These are phyloP conservation scores for Ustulina deusta DNA, from an alignment of 2,329 filamentous ascomycete genomes.

Conservation along the genomic window DNA sequence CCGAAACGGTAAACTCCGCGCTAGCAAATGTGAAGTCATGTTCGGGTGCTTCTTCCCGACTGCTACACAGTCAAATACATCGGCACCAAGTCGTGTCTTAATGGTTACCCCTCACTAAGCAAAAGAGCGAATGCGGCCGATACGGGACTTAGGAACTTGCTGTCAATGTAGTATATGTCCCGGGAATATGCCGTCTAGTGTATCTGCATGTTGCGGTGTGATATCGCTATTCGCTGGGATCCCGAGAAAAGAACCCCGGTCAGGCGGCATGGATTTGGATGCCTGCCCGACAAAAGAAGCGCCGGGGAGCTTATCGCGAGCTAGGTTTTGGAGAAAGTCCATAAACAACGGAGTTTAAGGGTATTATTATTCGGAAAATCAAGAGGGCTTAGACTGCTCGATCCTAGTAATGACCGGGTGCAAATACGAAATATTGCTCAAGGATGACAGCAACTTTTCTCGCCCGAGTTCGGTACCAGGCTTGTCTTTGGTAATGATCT, in stretches of 20 bases:
- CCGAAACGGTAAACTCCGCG: slow-evolving; percentile 62
- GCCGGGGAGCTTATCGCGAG: slow-evolving; percentile 13
- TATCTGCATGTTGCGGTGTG: slow-evolving; percentile 65
- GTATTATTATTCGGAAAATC: slow-evolving; percentile 57
- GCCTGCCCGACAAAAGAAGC: slow-evolving; percentile 18
- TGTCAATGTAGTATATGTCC: slow-evolving; percentile 58
- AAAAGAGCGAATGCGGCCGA: slow-evolving; percentile 62
- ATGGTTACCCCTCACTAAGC: slow-evolving; percentile 63
- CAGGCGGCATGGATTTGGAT: slow-evolving; percentile 20
- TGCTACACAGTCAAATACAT: slow-evolving; percentile 67
- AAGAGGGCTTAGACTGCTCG: background rate
- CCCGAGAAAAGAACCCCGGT: slow-evolving; percentile 28
- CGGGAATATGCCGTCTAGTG: slow-evolving; percentile 61
- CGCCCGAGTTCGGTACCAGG: slow-evolving; percentile 3
- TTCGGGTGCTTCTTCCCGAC: slow-evolving; percentile 67
- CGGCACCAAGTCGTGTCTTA: slow-evolving; percentile 69
- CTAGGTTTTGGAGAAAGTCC: slow-evolving; percentile 12
- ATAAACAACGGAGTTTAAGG: slow-evolving; percentile 56
- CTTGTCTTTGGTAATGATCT: slow-evolving; percentile 15
- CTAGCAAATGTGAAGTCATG: slow-evolving; percentile 64
- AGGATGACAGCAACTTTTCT: slow-evolving; percentile 2
- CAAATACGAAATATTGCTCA: background rate
- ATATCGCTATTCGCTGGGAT: slow-evolving; percentile 62
- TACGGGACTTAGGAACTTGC: slow-evolving; percentile 61
- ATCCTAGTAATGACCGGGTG: background rate